Evolutionary conservation across 2,329 filamentous ascomycete species (phyloP).

Genomic region (Achaetomium macrosporum): DNA sequence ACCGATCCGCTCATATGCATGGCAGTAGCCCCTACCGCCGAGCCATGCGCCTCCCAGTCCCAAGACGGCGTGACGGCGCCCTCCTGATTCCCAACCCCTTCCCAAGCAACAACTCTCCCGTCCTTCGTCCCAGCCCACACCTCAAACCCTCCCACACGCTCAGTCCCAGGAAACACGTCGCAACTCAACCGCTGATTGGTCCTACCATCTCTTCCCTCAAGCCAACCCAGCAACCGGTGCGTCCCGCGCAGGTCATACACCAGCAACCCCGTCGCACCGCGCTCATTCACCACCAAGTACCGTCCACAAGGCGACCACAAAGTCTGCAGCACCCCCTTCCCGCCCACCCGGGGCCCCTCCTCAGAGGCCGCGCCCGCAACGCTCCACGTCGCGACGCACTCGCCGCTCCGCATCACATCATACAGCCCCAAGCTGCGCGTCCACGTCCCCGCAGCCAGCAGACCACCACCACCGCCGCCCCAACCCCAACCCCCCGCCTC

Average conservation of each 20-base stretch:
- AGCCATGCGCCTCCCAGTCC: slow-evolving; percentile 44
- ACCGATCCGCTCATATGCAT: slow-evolving; percentile 52
- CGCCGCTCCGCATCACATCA: slow-evolving; percentile 50
- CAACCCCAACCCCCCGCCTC: not conserved
- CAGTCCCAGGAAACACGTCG: slow-evolving; percentile 45
- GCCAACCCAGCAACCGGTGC: slow-evolving; percentile 49
- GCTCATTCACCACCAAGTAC: slow-evolving; percentile 58
- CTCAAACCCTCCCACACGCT: slow-evolving; percentile 43
- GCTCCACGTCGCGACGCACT: slow-evolving; percentile 53
- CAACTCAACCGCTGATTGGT: slow-evolving; percentile 53
- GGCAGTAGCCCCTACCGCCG: slow-evolving; percentile 44
- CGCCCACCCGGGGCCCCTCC: slow-evolving; percentile 44
- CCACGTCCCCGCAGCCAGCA: slow-evolving; percentile 59
- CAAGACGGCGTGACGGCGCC: slow-evolving; percentile 43
- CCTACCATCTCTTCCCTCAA: slow-evolving; percentile 44
- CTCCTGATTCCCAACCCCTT: slow-evolving; percentile 44
- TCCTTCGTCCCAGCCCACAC: slow-evolving; percentile 55
- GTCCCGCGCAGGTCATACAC: slow-evolving; percentile 59
- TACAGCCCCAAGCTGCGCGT: slow-evolving; percentile 58
- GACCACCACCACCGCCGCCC: slow-evolving; percentile 26
- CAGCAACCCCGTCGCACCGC: slow-evolving; percentile 48
- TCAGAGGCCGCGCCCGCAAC: slow-evolving; percentile 45
- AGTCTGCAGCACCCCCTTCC: slow-evolving; percentile 57
- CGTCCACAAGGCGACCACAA: slow-evolving; percentile 58
- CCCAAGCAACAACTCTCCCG: slow-evolving; percentile 54